Percentiles rank a stretch among this genome's conserved stretches.
Evolutionary conservation across 441 rosid genomes (phyloP).

Genomic region (Adansonia madagascariensis): DNA sequence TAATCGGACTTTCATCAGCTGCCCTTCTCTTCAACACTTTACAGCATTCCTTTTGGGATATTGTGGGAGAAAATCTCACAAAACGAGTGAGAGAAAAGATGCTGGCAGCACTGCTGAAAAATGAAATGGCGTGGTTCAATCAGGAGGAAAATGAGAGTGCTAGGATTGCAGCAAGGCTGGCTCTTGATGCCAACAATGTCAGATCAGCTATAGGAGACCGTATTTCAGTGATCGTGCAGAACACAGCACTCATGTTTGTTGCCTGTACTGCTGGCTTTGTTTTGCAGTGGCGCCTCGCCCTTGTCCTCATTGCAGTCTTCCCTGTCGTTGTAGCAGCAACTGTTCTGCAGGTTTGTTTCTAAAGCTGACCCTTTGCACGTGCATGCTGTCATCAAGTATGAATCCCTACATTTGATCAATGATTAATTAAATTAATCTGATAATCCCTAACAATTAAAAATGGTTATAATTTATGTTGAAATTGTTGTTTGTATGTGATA

Average conservation of each 20-base stretch:
- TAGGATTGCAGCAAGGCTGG: constrained; percentile 84
- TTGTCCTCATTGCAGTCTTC: constrained; percentile 89
- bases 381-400: constrained; percentile 9
- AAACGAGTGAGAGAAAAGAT: constrained; percentile 97
- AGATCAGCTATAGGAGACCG: constrained; percentile 97
- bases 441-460: background rate
- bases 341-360: constrained; percentile 81
- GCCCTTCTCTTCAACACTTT: constrained; percentile 88
- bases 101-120: constrained; percentile 86
- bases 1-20: constrained; percentile 92
- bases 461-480: background rate
- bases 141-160: constrained; percentile 98
- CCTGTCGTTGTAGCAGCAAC: constrained; percentile 97
- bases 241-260: constrained; percentile 86
- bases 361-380: constrained; percentile 13
- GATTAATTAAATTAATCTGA: background rate
- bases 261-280: constrained; percentile 98
- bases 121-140: constrained; percentile 99
- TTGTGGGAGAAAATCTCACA: constrained; percentile 95
- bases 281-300: constrained; percentile 98
- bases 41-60: constrained; percentile 97
- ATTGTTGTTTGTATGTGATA: background rate
- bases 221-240: constrained; percentile 91
- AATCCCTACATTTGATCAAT: background rate
- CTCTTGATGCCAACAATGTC: constrained; percentile 95